Evolutionary conservation across 2,329 filamentous ascomycete species (phyloP).

Genomic region (Pseudopithomyces chartarum): DNA sequence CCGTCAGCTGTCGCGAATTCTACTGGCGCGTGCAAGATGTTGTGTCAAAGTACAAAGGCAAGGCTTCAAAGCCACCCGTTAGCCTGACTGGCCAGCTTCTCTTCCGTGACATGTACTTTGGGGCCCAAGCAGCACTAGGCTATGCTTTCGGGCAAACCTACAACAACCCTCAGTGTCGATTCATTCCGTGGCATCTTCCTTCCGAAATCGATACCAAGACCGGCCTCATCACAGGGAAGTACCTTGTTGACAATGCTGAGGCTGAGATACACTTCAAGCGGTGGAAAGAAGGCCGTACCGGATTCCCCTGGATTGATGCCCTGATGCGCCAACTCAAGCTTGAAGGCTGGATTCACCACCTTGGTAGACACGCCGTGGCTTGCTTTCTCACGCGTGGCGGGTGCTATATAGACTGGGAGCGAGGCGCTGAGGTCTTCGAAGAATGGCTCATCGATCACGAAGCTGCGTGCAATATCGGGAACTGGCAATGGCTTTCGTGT

Average conservation of each 20-base stretch:
- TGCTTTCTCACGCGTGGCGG: conserved; percentile 81
- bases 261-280: conserved; percentile 70
- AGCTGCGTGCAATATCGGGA: conserved; percentile 72
- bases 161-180: conserved; percentile 70
- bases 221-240: conserved; percentile 60
- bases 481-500: conserved; percentile 80
- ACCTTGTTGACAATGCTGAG: conserved; percentile 65
- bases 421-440: conserved; percentile 78
- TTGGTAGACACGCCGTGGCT: conserved; percentile 77
- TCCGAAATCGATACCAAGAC: conserved; percentile 58
- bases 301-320: conserved; percentile 81
- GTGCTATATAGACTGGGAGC: conserved; percentile 79
- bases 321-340: conserved; percentile 74
- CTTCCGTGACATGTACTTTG: conserved; percentile 86
- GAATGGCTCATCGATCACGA: conserved; percentile 78
- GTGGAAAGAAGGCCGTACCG: conserved; percentile 72
- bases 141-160: conserved; percentile 67
- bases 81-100: conserved; percentile 74
- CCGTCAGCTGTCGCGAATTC: conserved; percentile 71
- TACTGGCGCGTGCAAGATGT: conserved; percentile 73
- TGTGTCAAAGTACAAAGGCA: conserved; percentile 62
- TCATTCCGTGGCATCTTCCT: conserved; percentile 79
- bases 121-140: conserved; percentile 72
- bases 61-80: conserved; percentile 63
- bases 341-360: conserved; percentile 81